Conservation (phyloP, 257 asterid species). For the Echites panduratus region DNA sequence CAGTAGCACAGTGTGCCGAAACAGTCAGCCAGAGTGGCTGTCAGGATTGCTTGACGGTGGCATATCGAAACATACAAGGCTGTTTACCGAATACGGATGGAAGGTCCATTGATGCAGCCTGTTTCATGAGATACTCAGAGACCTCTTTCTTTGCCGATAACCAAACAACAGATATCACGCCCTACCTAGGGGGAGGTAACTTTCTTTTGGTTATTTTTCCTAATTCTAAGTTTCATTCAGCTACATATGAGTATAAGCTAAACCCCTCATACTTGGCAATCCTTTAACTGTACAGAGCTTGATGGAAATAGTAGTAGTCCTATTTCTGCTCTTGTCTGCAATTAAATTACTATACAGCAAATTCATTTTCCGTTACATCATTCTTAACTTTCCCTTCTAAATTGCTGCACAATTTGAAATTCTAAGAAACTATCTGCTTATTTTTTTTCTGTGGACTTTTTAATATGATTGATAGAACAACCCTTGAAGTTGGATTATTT, state of each 20-base stretch:
- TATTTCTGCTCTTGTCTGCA: background rate
- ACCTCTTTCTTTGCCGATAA: slow-evolving; percentile 56
- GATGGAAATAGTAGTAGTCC: background rate
- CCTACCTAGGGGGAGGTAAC: slow-evolving; percentile 43
- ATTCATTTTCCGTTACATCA: too few relatives aligned
- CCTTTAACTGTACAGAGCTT: background rate
- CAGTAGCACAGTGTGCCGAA: slow-evolving; percentile 74
- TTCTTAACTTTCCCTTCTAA: background rate
- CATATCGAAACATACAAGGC: slow-evolving; percentile 45
- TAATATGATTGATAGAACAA: background rate
- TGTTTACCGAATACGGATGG: slow-evolving; percentile 71
- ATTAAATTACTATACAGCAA: background rate
- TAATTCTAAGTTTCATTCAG: background rate
- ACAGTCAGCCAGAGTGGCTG: slow-evolving; percentile 49
- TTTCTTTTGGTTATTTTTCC: background rate
- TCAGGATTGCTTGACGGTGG: slow-evolving; percentile 67
- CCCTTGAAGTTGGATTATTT: background rate
- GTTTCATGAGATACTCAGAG: slow-evolving; percentile 65
- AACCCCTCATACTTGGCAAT: background rate
- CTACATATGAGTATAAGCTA: background rate
- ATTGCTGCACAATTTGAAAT: too few relatives aligned
- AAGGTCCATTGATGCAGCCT: slow-evolving; percentile 69
- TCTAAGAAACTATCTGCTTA: background rate
- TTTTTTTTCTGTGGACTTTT: background rate
- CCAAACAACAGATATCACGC: slow-evolving; percentile 45